Base-by-base conservation (phyloP, 257 asterid species). In the Nicotiana obtusifolia region DNA sequence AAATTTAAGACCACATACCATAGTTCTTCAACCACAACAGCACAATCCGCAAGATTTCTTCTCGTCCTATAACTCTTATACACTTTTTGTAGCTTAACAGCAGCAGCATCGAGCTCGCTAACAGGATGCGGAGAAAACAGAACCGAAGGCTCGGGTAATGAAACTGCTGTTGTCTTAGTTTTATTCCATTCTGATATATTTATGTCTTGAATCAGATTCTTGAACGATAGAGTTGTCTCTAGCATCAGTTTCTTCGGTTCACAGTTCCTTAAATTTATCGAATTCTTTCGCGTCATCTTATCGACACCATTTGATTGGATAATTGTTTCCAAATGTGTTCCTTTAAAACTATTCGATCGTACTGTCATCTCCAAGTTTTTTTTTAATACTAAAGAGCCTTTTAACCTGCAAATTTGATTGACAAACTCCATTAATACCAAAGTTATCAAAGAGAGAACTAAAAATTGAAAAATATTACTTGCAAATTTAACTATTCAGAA, bases 1-100 rank as follows among this genome's bases (percentile, higher is more conserved):
- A 24, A 24, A 11, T 1, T 4, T 37, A 9, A 62, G 62, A 33
- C 68, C 81, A 89, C 96, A 20, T 57, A 95, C 99, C 99, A 95
- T 82, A 95, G 89, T 87, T 95, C 99, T 91, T 95, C 99, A 17
- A 90, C 98, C 13, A 95, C 98, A 69, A 95, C 97, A 13, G 98
- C 99, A 84, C 99, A 95, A 89, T 95, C 99, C 0, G 98, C 99
- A 59, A 95, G 97, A 82, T 91, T 92, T 82, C 99, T 82, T 59
- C 99, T 87, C 1, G 97, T 95, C 83, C 99, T 80, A 77, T 95
- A 95, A 61, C 99, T 95, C 90, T 92, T 93, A 86, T 95, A 95
- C 15, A 93, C 97, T 88, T 95, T 95, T 87, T 95, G 99, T 22
- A 95, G 84, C 90, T 89, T 92, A 8, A 93, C 90, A 0, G 99